A percentile compares a stretch with the other conserved stretches of the same genome.
Evolutionary conservation across 1,284 basidiomycete species (phyloP).

Genomic region (Ustilago cynodontis): DNA sequence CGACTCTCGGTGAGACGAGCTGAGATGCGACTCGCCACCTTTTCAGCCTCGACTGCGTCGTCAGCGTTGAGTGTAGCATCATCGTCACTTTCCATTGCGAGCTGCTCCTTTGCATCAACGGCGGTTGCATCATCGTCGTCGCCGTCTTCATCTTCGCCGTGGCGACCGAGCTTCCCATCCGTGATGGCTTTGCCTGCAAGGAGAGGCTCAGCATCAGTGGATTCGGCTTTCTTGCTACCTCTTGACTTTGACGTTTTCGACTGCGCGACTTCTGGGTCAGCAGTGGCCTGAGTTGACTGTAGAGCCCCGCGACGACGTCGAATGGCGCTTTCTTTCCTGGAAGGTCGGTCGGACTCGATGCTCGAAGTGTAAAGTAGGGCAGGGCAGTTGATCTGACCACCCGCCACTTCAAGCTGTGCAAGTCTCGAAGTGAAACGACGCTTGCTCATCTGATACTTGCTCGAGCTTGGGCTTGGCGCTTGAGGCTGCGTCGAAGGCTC

Average conservation of each 20-base stretch:
- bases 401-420: constrained; percentile 37
- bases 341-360: constrained; percentile 5
- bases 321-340: constrained; percentile 1
- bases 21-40: constrained; percentile 47
- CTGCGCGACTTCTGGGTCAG: neutral
- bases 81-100: constrained; percentile 15
- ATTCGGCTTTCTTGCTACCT: constrained; percentile 4
- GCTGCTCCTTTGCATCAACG: constrained; percentile 13
- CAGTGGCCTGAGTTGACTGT: constrained; percentile 3
- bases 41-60: constrained; percentile 31
- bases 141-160: neutral
- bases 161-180: neutral
- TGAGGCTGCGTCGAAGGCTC: neutral
- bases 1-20: constrained; percentile 24
- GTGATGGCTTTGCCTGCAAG: neutral
- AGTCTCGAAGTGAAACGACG: constrained; percentile 16
- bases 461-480: neutral
- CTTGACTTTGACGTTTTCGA: neutral
- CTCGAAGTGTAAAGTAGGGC: constrained; percentile 26
- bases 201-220: constrained; percentile 17
- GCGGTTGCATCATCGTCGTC: constrained; percentile 6
- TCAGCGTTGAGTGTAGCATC: constrained; percentile 23
- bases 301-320: constrained; percentile 14
- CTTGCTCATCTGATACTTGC: constrained; percentile 11
- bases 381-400: constrained; percentile 44